Evolutionary conservation across 1,284 basidiomycete species (phyloP).

Genomic region (Microbotryum lychnidis-dioicae): DNA sequence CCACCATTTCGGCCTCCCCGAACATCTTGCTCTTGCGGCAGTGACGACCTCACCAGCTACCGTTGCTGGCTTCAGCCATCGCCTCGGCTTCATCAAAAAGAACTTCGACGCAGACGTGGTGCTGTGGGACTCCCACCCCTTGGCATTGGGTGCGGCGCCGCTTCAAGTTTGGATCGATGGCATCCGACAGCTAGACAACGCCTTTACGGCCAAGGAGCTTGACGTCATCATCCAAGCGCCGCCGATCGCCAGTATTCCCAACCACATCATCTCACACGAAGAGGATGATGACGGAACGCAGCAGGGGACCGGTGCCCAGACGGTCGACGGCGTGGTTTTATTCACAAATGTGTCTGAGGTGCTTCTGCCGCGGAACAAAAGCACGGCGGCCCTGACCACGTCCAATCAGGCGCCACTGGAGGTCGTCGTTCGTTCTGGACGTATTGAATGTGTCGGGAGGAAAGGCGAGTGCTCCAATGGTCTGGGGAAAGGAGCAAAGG

Average conservation of each 20-base stretch:
- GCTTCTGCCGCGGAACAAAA: not conserved
- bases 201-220: slow-evolving; percentile 8
- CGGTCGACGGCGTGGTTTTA: slow-evolving; percentile 32
- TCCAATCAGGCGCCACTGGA: not conserved
- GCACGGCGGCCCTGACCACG: not conserved
- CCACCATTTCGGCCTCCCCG: slow-evolving; percentile 54
- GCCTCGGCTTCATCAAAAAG: slow-evolving; percentile 63
- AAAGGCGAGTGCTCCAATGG: too few relatives aligned
- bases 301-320: not conserved
- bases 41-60: slow-evolving; percentile 72
- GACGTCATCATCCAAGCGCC: slow-evolving; percentile 6
- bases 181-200: slow-evolving; percentile 42
- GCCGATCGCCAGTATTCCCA: slow-evolving; percentile 34
- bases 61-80: slow-evolving; percentile 67
- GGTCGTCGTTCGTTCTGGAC: slow-evolving; percentile 6
- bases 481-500: slow-evolving; percentile 23
- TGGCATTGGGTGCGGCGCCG: slow-evolving; percentile 56
- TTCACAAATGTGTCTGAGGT: slow-evolving; percentile 7
- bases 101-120: slow-evolving; percentile 63
- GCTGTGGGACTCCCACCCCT: slow-evolving; percentile 79
- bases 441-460: slow-evolving; percentile 36
- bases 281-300: slow-evolving; percentile 19
- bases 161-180: slow-evolving; percentile 55
- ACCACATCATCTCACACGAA: slow-evolving; percentile 4
- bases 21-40: slow-evolving; percentile 55